Evolutionary conservation across 2,329 filamentous ascomycete genomes (phyloP).

Genomic region (Penicillium griseofulvum): DNA sequence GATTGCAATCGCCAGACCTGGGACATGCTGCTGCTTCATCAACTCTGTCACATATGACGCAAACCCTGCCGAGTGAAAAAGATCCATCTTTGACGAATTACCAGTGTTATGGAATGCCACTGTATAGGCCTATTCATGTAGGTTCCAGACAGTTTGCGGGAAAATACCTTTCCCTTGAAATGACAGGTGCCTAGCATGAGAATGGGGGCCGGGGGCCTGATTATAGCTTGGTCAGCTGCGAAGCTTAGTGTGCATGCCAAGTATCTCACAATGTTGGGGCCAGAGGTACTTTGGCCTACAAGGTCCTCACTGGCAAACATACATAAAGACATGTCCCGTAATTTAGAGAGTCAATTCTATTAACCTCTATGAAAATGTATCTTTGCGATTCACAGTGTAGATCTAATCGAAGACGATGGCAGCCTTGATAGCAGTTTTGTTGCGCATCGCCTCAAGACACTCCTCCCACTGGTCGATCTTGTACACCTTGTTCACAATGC

Average conservation of each 20-base stretch:
- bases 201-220: not conserved
- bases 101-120: not conserved
- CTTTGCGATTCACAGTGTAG: not conserved
- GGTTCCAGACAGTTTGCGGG: not conserved
- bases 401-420: conserved; percentile 66
- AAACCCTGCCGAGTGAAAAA: not conserved
- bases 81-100: not conserved
- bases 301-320: conserved; percentile 16
- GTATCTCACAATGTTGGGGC: not conserved
- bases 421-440: conserved; percentile 72
- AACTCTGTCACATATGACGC: not conserved
- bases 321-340: not conserved
- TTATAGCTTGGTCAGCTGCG: not conserved
- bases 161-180: not conserved
- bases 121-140: not conserved
- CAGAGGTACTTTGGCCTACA: conserved; percentile 8
- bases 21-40: not conserved
- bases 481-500: conserved; percentile 72
- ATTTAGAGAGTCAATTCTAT: conserved; percentile 1
- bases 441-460: conserved; percentile 67
- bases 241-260: not conserved
- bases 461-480: conserved; percentile 71
- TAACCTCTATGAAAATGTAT: not conserved
- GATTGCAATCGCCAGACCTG: conserved; percentile 13
- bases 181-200: not conserved